Evolutionary conservation across 106 monocot genomes (phyloP), one percentile per base, ranked within the genome.

Genomic region (Acorus calamus): DNA sequence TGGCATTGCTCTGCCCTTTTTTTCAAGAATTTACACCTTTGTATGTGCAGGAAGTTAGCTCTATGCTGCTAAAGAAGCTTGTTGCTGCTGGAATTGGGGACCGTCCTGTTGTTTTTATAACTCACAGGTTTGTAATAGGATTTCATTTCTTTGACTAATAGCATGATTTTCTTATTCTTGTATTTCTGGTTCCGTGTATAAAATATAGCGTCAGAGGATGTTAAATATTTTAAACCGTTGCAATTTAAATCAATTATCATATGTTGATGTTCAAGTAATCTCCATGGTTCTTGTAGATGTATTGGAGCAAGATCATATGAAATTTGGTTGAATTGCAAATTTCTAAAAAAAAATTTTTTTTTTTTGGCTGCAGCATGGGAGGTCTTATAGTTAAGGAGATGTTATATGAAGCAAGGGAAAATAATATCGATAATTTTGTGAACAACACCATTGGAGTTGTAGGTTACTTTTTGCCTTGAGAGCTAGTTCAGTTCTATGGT

Each of bases 301-400:
- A 28, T 28, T 28, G 28, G 28, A 28, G 28, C 28, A 28, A 28
- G 28, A 28, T 28, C 28, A 28, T 28, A 28, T 28, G 28, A n/a
- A n/a, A n/a, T n/a, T n/a, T n/a, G n/a, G n/a, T n/a, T n/a, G n/a
- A 28, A 28, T 28, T 5, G 5, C 9, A 9, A 7, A 7, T 7
- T 51, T 51, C 9, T 51, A 51, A 51, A 51, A 9, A 7, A 51
- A 51, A 9, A 7, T 0, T 51, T 5, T 51, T 5, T 57, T 11
- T 55, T 73, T 12, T 56, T 69, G 7, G 54, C 77, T 83, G 77
- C 85, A 98, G 98, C 57, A 83, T 98, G 98, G 98, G 98, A 52
- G 98, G 98, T 6, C 79, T 98, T 13, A 88, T 98, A 67, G 85
- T 92, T 47, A 98, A 98, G 71, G 92, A 92, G 71, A 92, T 98